phyloP scores from a whole-genome alignment of 139 green algal species.

The Ettlia oleoabundans region DNA sequence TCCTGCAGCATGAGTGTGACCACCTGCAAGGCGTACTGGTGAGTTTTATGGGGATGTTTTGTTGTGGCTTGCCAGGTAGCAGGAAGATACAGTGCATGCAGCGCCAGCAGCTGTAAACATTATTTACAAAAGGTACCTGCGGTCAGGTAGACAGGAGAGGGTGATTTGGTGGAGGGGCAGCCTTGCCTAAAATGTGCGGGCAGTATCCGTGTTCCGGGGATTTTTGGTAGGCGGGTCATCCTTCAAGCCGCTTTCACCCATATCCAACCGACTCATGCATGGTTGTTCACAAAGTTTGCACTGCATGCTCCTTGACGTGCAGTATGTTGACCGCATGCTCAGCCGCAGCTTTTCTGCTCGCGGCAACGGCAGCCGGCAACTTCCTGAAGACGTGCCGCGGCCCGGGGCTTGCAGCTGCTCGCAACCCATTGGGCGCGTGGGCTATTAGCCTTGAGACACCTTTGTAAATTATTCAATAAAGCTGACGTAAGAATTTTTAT shows the following conservation, averaged over 20 bases:
- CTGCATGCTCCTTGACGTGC: neutral
- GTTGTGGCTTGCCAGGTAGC: neutral
- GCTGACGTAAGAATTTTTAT: neutral
- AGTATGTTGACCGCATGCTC: conserved; percentile 41
- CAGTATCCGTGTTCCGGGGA: no score
- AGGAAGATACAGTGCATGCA: neutral
- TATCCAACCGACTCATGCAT: no score
- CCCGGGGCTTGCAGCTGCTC: conserved; percentile 23
- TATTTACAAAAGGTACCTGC: no score
- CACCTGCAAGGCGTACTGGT: conserved; percentile 9
- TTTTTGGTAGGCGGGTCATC: no score
- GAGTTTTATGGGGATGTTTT: neutral
- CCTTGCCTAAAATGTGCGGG: no score
- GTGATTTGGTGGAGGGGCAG: no score
- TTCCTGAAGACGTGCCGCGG: conserved; percentile 18
- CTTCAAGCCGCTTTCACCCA: no score
- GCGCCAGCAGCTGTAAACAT: no score
- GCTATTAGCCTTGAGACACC: neutral
- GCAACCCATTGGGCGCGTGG: neutral
- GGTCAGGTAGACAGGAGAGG: no score
- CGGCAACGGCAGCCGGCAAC: neutral
- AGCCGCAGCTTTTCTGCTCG: conserved; percentile 14
- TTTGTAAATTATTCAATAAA: neutral
- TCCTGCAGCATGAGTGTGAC: conserved; percentile 43
- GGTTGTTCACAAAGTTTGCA: neutral